These are phyloP conservation scores for Chrysoporthe austroafricana DNA, from an alignment of 2,329 filamentous ascomycete genomes.

Conservation along the genomic window DNA sequence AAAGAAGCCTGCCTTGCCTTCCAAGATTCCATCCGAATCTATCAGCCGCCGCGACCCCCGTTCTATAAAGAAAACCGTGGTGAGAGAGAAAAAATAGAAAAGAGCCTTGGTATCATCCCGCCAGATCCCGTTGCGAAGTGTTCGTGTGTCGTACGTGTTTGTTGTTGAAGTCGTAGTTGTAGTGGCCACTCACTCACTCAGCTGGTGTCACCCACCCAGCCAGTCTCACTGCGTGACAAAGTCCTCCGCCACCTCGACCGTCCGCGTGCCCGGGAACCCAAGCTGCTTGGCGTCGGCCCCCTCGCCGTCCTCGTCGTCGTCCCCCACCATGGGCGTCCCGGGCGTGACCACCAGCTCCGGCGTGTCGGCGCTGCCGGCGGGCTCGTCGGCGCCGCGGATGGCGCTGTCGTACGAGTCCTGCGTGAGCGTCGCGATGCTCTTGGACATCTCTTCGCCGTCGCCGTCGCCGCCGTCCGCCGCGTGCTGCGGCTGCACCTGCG, in stretches of 20 bases:
- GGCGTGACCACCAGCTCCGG: conserved; percentile 55
- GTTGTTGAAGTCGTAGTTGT: too few species aligned
- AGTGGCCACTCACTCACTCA: too few species aligned
- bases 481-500: too few species aligned
- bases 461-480: neutral
- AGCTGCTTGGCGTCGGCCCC: conserved; percentile 49
- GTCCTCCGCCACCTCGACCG: conserved; percentile 41
- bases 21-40: neutral
- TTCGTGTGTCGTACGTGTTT: neutral
- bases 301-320: conserved; percentile 38
- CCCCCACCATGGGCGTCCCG: conserved; percentile 48
- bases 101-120: conserved; percentile 2
- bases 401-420: conserved; percentile 19
- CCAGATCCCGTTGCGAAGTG: neutral
- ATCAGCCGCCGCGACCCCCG: neutral
- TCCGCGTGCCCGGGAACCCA: conserved; percentile 41
- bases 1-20: neutral
- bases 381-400: conserved; percentile 28
- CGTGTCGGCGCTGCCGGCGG: conserved; percentile 33
- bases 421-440: conserved; percentile 28
- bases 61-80: neutral
- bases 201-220: too few species aligned
- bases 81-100: too few species aligned
- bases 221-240: conserved; percentile 37
- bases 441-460: conserved; percentile 29